Percentiles rank a stretch among this genome's conserved stretches.
phyloP scores from a whole-genome alignment of 1,139 yeast species.

The Pichia sp. region DNA sequence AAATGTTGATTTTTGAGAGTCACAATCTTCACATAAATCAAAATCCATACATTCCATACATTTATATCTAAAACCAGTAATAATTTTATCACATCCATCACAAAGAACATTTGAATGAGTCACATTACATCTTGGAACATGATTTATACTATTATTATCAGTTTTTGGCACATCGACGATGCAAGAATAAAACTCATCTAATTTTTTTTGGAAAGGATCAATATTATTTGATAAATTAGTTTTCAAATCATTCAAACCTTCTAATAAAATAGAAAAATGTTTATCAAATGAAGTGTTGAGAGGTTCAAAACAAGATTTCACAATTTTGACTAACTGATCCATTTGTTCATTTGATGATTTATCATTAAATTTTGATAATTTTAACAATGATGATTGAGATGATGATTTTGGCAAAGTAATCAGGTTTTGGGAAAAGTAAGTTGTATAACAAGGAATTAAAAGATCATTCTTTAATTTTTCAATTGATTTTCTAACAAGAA shows the following conservation, averaged over 20 bases:
- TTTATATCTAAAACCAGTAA: slow-evolving; percentile 46
- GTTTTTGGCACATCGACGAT: not conserved
- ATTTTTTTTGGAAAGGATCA: slow-evolving; percentile 3
- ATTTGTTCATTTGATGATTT: not conserved
- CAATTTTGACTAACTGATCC: not conserved
- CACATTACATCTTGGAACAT: slow-evolving; percentile 4
- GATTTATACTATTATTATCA: not conserved
- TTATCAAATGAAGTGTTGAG: slow-evolving; percentile 2
- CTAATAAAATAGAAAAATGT: slow-evolving; percentile 1
- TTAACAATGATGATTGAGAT: too few species aligned
- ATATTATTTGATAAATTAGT: slow-evolving; percentile 5
- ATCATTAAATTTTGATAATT: not conserved
- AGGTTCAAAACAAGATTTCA: slow-evolving; percentile 7
- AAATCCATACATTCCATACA: slow-evolving; percentile 51
- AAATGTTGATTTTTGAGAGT: slow-evolving; percentile 26
- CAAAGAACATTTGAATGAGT: slow-evolving; percentile 33
- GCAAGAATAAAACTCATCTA: slow-evolving; percentile 4
- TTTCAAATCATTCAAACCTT: slow-evolving; percentile 5
- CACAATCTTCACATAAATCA: slow-evolving; percentile 53
- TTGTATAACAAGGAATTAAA: too few species aligned
- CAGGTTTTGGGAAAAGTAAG: too few species aligned
- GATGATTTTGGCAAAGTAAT: too few species aligned
- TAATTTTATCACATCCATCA: slow-evolving; percentile 37
- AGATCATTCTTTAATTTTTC: not conserved
- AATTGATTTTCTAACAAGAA: not conserved